Evolutionary conservation across 225 moss, liverwort and hornwort genomes (phyloP), one percentile per base, ranked within the genome.

Genomic region (Antitrichia curtipendula): DNA sequence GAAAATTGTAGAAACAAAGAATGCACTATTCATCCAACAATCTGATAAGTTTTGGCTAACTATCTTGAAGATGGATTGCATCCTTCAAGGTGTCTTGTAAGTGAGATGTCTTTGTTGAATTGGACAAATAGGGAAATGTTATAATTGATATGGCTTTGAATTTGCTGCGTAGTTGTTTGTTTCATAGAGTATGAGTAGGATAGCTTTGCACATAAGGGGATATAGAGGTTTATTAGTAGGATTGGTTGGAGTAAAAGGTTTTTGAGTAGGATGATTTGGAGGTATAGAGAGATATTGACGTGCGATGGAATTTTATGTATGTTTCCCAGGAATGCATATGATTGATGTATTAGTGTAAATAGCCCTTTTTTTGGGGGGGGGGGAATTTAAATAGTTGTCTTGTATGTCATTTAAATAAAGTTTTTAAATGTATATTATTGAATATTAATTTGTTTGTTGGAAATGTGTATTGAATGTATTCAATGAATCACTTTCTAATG

Each of bases 131-230:
- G 22, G 20, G 12, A 68, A 38, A 38, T n/a, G 12, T 4, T 38
- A 38, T 68, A 11, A 7, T 12, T 21, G 1, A 23, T 12, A 68
- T 68, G 22, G 38, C 13, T 68, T n/a, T 38, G 38, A 68, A 68
- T 12, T 38, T 22, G 0, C 38, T 38, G 7, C 4, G 1, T n/a
- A 12, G 20, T n/a, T 12, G 2, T n/a, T 21, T n/a, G 3, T n/a
- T 68, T 68, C 4, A 20, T 38, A 21, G 5, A 10, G 3, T n/a
- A 11, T n/a, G 21, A n/a, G 21, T 20, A 1, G 21, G 20, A n/a
- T n/a, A 7, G 19, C 19, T 64, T 34, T 64, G 5, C 19, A 36
- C 19, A 0, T 19, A 3, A n/a, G 6, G 36, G 38, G 7, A 23
- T 12, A 23, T 13, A 38, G 1, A 38, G 4, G 7, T 38, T 22